Base-by-base conservation (phyloP, 148 eudicot species). In the Vaccinium macrocarpon region DNA sequence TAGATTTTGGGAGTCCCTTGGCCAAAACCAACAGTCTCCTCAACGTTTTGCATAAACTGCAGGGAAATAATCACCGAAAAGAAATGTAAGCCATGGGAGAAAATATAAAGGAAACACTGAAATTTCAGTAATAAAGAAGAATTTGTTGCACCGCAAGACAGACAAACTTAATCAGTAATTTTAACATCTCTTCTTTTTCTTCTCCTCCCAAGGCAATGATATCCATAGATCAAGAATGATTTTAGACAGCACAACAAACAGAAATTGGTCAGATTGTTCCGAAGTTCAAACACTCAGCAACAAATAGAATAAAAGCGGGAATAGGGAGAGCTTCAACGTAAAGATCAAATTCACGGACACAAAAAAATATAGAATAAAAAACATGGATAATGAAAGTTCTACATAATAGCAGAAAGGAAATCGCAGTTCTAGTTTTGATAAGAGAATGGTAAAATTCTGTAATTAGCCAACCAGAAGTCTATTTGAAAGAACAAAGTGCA, bases 1-100 rank as follows among this genome's bases (percentile, higher is more conserved):
- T 94, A 94, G 75, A 94, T 88, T 86, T 90, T 91, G 75, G 94
- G 91, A 64, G 92, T 90, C 76, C 95, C 95, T 87, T 91, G 80
- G 56, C 97, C 97, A 53, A 94, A 29, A 38, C 97, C 97, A 85
- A 92, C 92, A 10, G 84, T 86, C 84, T 91, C 95, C 82, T 90
- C 92, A 81, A 94, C 76, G 82, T 90, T 90, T 19, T 86, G 92
- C 92, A 89, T 90, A 27, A 94, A 85, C 97, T 94, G 82, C 85
- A 85, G 56, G 35, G 76, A 76, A 23, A 76, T 12, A 79, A 29
- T 46, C 57, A 84, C 38, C 76, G 51, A 80, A 74, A 8, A 83
- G 81, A 53, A 55, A 62, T 8, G 42, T 25, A 64, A 23, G 73
- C 5, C 8, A 73, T 78, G 64, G 11, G 6, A 75, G 9, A 4